Evolutionary conservation across 108 stramenopile genomes (phyloP).

Genomic region (Thalassiosira profunda): DNA sequence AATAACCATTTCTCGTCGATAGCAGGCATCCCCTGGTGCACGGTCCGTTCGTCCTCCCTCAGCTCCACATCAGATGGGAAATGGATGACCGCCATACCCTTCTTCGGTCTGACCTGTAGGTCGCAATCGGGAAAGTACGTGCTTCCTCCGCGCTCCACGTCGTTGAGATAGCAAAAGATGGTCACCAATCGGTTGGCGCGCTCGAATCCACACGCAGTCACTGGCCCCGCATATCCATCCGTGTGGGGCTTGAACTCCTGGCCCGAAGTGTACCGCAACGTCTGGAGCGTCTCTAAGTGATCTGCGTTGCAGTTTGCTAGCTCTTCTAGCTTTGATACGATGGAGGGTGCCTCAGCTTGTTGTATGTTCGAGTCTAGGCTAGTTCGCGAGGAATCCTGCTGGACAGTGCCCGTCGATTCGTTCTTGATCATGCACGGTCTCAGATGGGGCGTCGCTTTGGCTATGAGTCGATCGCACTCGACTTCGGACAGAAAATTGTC

Average conservation of each 20-base stretch:
- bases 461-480: slow-evolving; percentile 55
- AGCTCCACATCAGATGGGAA: slow-evolving; percentile 45
- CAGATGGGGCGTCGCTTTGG: slow-evolving; percentile 35
- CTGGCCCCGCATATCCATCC: slow-evolving; percentile 57
- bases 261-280: slow-evolving; percentile 50
- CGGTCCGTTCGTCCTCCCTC: slow-evolving; percentile 48
- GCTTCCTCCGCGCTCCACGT: slow-evolving; percentile 46
- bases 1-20: slow-evolving; percentile 60
- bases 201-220: slow-evolving; percentile 57
- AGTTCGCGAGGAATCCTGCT: slow-evolving; percentile 48
- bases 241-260: slow-evolving; percentile 61
- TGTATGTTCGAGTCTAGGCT: slow-evolving; percentile 54
- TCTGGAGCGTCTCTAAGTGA: slow-evolving; percentile 60
- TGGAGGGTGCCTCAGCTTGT: slow-evolving; percentile 50
- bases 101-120: slow-evolving; percentile 36
- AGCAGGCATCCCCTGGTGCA: slow-evolving; percentile 47
- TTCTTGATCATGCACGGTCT: slow-evolving; percentile 41
- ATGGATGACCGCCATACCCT: slow-evolving; percentile 49
- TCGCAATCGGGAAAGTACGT: slow-evolving; percentile 41
- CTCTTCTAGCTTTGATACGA: slow-evolving; percentile 38
- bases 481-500: slow-evolving; percentile 45
- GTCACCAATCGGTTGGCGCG: slow-evolving; percentile 54
- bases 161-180: slow-evolving; percentile 59
- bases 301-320: slow-evolving; percentile 25
- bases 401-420: slow-evolving; percentile 40